Percentiles rank a stretch among this genome's conserved stretches.
phyloP scores from a whole-genome alignment of 805 yeast species.

The Yamadazyma olivae region DNA sequence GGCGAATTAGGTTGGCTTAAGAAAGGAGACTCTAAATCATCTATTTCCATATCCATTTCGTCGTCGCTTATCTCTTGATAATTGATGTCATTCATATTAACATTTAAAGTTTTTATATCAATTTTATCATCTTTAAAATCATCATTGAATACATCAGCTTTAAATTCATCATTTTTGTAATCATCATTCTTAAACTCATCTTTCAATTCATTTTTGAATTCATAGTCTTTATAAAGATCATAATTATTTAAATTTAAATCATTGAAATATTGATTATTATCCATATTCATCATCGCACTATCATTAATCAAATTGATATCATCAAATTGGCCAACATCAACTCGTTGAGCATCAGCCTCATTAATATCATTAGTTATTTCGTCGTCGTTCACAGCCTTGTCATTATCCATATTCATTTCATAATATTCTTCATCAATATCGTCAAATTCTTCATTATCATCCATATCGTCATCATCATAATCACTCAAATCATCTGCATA shows the following conservation, averaged over 20 bases:
- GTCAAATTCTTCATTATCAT: conserved; percentile 9
- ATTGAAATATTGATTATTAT: conserved; percentile 2
- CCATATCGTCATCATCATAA: conserved; percentile 16
- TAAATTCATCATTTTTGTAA: background rate
- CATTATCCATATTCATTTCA: conserved; percentile 7
- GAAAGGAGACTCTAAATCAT: conserved; percentile 1
- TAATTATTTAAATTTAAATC: conserved; percentile 4
- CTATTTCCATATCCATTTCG: conserved; percentile 1
- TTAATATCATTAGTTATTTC: conserved; percentile 5
- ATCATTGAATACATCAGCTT: background rate
- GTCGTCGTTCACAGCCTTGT: conserved; percentile 1
- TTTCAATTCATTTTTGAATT: background rate
- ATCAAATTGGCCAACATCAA: conserved; percentile 3
- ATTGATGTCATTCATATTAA: conserved; percentile 1
- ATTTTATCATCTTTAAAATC: background rate
- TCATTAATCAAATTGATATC: conserved; percentile 10
- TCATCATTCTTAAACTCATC: background rate
- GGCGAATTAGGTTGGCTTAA: background rate
- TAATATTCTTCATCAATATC: conserved; percentile 6
- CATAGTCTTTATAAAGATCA: background rate
- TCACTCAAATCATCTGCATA: conserved; percentile 22
- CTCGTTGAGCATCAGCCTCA: conserved; percentile 4
- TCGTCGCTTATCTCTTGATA: conserved; percentile 2
- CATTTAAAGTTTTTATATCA: background rate
- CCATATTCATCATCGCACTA: background rate